These are phyloP conservation scores for Bonnemaisonia californica DNA, from an alignment of 31 red algal genomes.

Conservation along the genomic window DNA sequence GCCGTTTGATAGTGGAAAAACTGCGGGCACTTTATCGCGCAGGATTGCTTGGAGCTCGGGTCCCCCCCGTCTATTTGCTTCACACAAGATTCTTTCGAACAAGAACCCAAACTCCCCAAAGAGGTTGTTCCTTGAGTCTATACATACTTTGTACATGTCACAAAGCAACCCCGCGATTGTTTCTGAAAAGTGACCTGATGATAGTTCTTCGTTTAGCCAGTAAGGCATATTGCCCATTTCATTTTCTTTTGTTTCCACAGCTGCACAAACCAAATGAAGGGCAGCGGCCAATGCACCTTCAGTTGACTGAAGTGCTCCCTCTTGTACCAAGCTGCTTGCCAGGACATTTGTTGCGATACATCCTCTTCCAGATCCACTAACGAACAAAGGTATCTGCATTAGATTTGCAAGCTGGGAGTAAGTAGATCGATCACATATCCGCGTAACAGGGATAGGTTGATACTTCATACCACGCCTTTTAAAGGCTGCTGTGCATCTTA, in stretches of 20 bases:
- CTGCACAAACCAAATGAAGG: conserved; percentile 49
- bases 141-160: neutral
- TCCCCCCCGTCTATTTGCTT: neutral
- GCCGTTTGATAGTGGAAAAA: neutral
- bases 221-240: neutral
- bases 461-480: conserved; percentile 1
- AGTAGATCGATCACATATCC: conserved; percentile 23
- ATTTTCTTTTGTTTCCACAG: conserved; percentile 26
- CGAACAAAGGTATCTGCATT: neutral
- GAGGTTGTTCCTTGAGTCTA: neutral
- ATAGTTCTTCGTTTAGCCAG: neutral
- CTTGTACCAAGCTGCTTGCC: neutral
- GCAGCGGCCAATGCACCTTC: conserved; percentile 39
- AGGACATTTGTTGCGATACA: conserved; percentile 22
- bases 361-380: neutral
- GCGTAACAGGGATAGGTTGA: conserved; percentile 24
- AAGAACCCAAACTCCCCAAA: conserved; percentile 5
- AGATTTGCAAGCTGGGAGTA: conserved; percentile 32
- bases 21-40: neutral
- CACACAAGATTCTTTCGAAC: conserved; percentile 14
- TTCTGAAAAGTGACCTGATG: neutral
- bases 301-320: neutral
- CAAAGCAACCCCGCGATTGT: conserved; percentile 1
- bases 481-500: conserved; percentile 33
- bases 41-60: neutral